Percentiles rank a stretch among this genome's conserved stretches.
Evolutionary conservation across 2,329 filamentous ascomycete species (phyloP).

Genomic region (Fusarium longipes): DNA sequence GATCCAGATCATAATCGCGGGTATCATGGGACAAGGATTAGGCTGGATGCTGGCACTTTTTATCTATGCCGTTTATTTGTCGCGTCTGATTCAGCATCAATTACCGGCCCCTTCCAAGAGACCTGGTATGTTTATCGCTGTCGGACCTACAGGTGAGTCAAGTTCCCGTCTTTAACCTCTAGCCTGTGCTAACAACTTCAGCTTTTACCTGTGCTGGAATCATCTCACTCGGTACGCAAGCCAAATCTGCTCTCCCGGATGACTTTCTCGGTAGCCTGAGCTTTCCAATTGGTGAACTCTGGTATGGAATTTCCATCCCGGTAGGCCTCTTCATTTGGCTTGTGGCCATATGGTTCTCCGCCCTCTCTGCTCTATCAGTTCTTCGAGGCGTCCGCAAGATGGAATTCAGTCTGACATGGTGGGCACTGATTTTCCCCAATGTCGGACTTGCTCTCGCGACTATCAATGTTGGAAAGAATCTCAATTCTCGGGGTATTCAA

Average conservation of each 20-base stretch:
- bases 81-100: conserved; percentile 21
- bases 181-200: fast-evolving
- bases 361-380: not conserved
- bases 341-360: conserved; percentile 20
- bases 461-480: conserved; percentile 11
- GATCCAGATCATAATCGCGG: conserved; percentile 16
- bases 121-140: conserved; percentile 18
- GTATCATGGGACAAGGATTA: conserved; percentile 21
- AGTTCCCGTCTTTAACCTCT: fast-evolving
- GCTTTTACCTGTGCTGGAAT: conserved; percentile 15
- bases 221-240: conserved; percentile 10
- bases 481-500: not conserved
- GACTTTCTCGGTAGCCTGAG: conserved; percentile 6
- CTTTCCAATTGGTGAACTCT: conserved; percentile 10
- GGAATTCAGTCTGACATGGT: conserved; percentile 19
- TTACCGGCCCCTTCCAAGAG: not conserved
- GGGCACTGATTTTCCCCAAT: conserved; percentile 23
- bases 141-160: conserved; percentile 17
- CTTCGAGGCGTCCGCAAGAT: not conserved
- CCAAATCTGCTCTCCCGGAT: conserved; percentile 1
- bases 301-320: conserved; percentile 7
- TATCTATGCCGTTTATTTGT: conserved; percentile 21
- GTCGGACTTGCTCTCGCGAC: conserved; percentile 19
- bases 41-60: conserved; percentile 28
- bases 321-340: conserved; percentile 28